These are phyloP conservation scores for Barnettozyma pratensis DNA, from an alignment of 805 yeast genomes.

Conservation along the genomic window DNA sequence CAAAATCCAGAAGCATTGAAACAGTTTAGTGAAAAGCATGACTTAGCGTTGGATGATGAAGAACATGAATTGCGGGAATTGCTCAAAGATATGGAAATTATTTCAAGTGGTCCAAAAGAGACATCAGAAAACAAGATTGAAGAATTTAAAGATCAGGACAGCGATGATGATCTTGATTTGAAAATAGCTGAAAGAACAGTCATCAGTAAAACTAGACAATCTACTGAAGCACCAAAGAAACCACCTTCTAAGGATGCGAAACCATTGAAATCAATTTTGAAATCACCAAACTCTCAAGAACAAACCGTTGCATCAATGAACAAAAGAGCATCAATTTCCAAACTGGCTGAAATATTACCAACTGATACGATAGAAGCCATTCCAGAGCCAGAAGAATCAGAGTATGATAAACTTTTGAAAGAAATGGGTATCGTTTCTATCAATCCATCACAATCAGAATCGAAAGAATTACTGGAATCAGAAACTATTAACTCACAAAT, in stretches of 20 bases:
- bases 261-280: slow-evolving; percentile 1
- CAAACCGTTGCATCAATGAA: not conserved
- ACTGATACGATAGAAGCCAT: no score
- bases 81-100: slow-evolving; percentile 23
- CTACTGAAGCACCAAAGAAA: not conserved
- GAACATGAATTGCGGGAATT: slow-evolving; percentile 28
- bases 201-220: not conserved
- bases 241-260: not conserved
- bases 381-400: not conserved
- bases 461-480: not conserved
- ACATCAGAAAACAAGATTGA: not conserved
- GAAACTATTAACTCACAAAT: not conserved
- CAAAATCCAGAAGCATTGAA: slow-evolving; percentile 25
- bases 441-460: not conserved
- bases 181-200: slow-evolving; percentile 4
- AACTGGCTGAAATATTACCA: not conserved
- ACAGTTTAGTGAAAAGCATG: slow-evolving; percentile 19
- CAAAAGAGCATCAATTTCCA: not conserved
- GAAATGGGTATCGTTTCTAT: slow-evolving; percentile 16
- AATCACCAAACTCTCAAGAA: not conserved
- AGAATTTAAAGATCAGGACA: slow-evolving; percentile 8
- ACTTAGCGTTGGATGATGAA: slow-evolving; percentile 3
- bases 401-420: slow-evolving; percentile 6
- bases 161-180: slow-evolving; percentile 3
- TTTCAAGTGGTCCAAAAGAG: not conserved